These are phyloP conservation scores for Wickerhamiella parazyma DNA, from an alignment of 805 yeast genomes.

Conservation along the genomic window DNA sequence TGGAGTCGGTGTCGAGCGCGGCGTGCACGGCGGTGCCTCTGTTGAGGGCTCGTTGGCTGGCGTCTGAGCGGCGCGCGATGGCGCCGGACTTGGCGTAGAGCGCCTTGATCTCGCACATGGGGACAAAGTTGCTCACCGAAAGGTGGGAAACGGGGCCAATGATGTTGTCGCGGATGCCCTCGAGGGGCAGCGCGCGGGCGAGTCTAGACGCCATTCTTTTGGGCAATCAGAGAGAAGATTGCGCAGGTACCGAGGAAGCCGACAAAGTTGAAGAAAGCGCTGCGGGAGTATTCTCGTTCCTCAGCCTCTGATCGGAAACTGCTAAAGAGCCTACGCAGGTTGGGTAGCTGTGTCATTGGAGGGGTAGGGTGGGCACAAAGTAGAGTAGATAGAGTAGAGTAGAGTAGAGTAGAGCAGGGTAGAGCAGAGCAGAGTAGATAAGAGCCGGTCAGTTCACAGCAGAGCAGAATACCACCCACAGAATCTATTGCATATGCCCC, in stretches of 20 bases:
- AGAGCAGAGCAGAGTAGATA: no score
- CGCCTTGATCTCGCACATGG: slow-evolving; percentile 19
- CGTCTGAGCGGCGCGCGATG: background rate
- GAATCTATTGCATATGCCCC: no score
- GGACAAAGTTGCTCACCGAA: slow-evolving; percentile 18
- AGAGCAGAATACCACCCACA: no score
- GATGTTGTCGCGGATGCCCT: slow-evolving; percentile 1
- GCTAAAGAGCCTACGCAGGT: slow-evolving; percentile 63
- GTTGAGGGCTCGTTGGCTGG: slow-evolving; percentile 10
- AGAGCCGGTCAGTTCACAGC: no score
- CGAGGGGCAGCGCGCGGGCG: background rate
- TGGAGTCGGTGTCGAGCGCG: slow-evolving; percentile 10
- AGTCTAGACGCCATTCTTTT: slow-evolving; percentile 23
- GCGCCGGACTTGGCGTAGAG: slow-evolving; percentile 12
- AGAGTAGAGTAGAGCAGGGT: no score
- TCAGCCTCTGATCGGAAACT: slow-evolving; percentile 80
- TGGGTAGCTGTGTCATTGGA: slow-evolving; percentile 35
- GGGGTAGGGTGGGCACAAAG: background rate
- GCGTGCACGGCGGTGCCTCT: slow-evolving; percentile 18
- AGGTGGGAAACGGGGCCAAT: slow-evolving; percentile 6
- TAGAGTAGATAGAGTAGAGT: background rate
- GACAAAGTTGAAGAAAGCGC: slow-evolving; percentile 48
- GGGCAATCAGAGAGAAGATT: slow-evolving; percentile 67
- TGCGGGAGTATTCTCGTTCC: slow-evolving; percentile 59
- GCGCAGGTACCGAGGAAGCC: slow-evolving; percentile 78